Evolutionary conservation across 2,329 filamentous ascomycete genomes (phyloP).

Genomic region (Leptographium flavum): DNA sequence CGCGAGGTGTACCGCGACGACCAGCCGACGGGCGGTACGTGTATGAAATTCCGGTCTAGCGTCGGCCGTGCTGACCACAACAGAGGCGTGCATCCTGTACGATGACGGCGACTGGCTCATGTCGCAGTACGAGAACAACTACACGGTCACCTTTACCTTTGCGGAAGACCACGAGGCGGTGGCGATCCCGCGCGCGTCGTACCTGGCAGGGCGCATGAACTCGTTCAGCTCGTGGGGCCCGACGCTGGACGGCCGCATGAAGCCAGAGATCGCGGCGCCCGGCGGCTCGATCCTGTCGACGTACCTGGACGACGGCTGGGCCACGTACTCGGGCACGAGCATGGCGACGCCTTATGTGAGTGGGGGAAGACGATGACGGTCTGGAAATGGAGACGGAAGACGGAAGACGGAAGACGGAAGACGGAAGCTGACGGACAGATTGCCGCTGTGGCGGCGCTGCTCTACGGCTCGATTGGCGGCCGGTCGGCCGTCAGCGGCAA

Average conservation of each 20-base stretch:
- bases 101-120: slow-evolving; percentile 5
- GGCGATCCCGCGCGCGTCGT: not conserved
- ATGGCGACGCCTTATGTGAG: slow-evolving; percentile 34
- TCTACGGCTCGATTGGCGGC: not conserved
- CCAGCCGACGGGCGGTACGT: not conserved
- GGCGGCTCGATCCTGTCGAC: slow-evolving; percentile 31
- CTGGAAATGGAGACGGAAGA: not conserved
- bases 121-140: not conserved
- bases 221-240: slow-evolving; percentile 10
- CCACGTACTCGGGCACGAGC: slow-evolving; percentile 30
- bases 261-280: slow-evolving; percentile 28
- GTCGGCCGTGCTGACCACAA: no score
- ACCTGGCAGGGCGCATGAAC: slow-evolving; percentile 14
- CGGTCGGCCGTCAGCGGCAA: not conserved
- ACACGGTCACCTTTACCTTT: slow-evolving; percentile 2
- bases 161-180: slow-evolving; percentile 1
- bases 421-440: not conserved
- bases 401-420: not conserved
- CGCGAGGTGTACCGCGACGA: not conserved
- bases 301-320: slow-evolving; percentile 21
- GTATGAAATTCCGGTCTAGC: slow-evolving; percentile 8
- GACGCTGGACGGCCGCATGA: slow-evolving; percentile 17
- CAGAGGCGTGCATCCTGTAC: slow-evolving; percentile 14
- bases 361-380: slow-evolving; percentile 13
- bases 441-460: not conserved